Conservation (phyloP, 1,284 basidiomycete species). For the Spongispora temasekensis region DNA sequence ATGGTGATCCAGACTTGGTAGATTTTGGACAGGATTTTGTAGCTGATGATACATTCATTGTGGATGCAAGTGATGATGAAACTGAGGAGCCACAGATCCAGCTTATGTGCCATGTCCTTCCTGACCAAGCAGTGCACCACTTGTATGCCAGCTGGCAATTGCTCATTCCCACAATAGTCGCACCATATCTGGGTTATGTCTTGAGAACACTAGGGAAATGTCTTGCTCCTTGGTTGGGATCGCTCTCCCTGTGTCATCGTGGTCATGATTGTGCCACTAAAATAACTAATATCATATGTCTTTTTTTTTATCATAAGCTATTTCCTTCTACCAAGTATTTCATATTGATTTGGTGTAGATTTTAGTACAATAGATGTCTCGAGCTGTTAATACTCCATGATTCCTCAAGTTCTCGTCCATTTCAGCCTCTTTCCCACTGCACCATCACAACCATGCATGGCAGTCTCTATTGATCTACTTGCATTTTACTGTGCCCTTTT, state of each 20-base stretch:
- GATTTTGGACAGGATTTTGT: background rate
- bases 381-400: background rate
- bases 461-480: background rate
- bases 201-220: background rate
- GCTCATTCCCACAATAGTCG: background rate
- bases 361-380: background rate
- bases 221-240: background rate
- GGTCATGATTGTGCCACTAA: background rate
- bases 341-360: background rate
- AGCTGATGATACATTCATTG: background rate
- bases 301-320: background rate
- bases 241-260: background rate
- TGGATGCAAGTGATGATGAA: background rate
- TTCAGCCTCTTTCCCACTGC: background rate
- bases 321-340: too few relatives aligned
- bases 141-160: background rate
- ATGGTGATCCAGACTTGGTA: background rate
- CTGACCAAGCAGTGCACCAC: too few relatives aligned
- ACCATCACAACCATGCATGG: background rate
- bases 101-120: background rate
- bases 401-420: background rate
- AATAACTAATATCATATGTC: background rate
- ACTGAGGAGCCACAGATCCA: background rate
- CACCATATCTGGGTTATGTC: background rate
- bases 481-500: background rate